Evolutionary conservation across 257 asterid genomes (phyloP).

Genomic region (Hygrophila difformis): DNA sequence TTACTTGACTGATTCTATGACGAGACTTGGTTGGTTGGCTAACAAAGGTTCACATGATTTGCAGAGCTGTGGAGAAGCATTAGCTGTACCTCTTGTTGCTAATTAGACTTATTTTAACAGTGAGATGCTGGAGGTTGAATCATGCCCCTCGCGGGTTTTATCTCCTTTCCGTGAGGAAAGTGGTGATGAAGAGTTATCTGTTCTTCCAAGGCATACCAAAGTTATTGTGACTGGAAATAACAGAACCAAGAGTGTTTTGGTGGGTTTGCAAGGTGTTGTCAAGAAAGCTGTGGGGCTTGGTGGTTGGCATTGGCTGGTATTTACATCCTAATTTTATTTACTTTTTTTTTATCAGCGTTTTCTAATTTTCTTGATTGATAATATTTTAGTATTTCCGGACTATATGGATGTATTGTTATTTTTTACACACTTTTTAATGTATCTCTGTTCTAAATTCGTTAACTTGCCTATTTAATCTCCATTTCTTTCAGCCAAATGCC

Average conservation of each 20-base stretch:
- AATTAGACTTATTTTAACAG: conserved; percentile 17
- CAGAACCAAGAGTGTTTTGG: conserved; percentile 90
- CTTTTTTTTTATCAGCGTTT: neutral
- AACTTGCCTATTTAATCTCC: too few species aligned
- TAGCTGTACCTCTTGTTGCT: conserved; percentile 9
- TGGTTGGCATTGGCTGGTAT: conserved; percentile 99
- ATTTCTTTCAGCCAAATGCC: neutral
- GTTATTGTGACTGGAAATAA: conserved; percentile 93
- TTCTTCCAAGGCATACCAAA: conserved; percentile 95
- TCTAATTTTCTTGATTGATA: neutral
- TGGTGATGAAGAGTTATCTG: conserved; percentile 85
- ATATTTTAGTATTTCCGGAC: too few species aligned
- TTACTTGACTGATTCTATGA: neutral
- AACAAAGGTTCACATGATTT: conserved; percentile 17
- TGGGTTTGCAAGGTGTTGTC: conserved; percentile 94
- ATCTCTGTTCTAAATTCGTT: too few species aligned
- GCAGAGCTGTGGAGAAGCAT: conserved; percentile 11
- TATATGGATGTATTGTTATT: too few species aligned
- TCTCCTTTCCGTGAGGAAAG: conserved; percentile 80
- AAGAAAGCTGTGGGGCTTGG: conserved; percentile 99
- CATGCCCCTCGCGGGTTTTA: conserved; percentile 58
- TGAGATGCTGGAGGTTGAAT: conserved; percentile 60
- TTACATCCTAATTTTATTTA: conserved; percentile 5
- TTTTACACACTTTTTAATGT: too few species aligned
- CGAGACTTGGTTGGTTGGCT: neutral